Percentiles rank a stretch among this genome's conserved stretches.
phyloP scores from a whole-genome alignment of 306 rosid species.

The Oemleria cerasiformis region DNA sequence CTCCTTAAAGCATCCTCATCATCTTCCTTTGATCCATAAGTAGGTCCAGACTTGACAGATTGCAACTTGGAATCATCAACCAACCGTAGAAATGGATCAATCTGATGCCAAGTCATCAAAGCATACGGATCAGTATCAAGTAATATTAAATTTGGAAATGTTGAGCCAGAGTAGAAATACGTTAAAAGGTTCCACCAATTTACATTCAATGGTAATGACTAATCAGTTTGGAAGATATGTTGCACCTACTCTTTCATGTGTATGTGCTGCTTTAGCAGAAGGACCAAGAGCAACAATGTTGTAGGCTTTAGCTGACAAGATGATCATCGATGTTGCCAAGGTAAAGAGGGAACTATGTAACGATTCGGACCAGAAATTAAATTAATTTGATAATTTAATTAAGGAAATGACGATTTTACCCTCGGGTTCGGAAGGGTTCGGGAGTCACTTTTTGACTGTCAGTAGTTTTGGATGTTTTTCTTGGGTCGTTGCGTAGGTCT shows the following conservation, averaged over 20 bases:
- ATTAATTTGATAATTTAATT: no score
- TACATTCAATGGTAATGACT: neutral
- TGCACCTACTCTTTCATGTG: constrained; percentile 48
- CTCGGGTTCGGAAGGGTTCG: no score
- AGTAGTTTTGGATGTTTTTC: no score
- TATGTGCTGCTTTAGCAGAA: constrained; percentile 57
- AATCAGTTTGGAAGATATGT: neutral
- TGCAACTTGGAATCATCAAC: constrained; percentile 65
- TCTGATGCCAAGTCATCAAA: constrained; percentile 33
- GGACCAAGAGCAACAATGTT: constrained; percentile 48
- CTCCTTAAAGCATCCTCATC: constrained; percentile 50
- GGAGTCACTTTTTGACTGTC: no score
- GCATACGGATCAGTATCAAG: neutral
- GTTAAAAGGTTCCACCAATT: neutral
- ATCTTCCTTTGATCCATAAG: constrained; percentile 80
- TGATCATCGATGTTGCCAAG: constrained; percentile 72
- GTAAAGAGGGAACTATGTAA: constrained; percentile 81
- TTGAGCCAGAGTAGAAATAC: neutral
- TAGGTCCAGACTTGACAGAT: constrained; percentile 31
- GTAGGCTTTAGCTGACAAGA: constrained; percentile 70
- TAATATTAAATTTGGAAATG: neutral
- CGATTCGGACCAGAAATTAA: no score
- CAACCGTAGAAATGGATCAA: constrained; percentile 73
- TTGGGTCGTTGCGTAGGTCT: no score
- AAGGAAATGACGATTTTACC: no score